These are phyloP conservation scores for Bacterosira constricta DNA, from an alignment of 108 stramenopile species.

Conservation along the genomic window DNA sequence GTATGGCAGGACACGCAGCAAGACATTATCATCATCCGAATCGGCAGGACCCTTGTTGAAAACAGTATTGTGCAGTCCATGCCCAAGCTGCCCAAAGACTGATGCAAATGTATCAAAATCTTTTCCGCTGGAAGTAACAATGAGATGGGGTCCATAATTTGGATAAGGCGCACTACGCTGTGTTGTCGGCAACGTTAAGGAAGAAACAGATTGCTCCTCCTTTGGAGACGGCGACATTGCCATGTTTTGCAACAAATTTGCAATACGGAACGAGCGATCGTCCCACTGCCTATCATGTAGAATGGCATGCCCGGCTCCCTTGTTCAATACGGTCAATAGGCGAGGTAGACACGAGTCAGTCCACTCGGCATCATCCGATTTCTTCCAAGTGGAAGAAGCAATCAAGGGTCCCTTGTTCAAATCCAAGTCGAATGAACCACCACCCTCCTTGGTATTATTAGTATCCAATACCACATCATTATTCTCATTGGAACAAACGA, in stretches of 20 bases:
- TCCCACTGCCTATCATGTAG: conserved; percentile 77
- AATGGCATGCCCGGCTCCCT: conserved; percentile 76
- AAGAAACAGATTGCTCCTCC: too few relatives aligned
- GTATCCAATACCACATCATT: neutral
- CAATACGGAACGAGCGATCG: conserved; percentile 61
- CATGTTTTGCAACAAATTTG: conserved; percentile 62
- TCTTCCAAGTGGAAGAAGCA: conserved; percentile 23
- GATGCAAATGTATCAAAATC: conserved; percentile 62
- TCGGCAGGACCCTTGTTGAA: conserved; percentile 17
- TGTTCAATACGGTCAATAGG: conserved; percentile 60
- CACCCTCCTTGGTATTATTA: neutral
- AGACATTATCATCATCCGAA: conserved; percentile 14
- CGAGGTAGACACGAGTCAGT: conserved; percentile 59
- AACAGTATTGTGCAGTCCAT: conserved; percentile 6
- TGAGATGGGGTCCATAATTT: conserved; percentile 80
- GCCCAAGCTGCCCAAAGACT: conserved; percentile 38
- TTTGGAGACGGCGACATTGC: conserved; percentile 18
- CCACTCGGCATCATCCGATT: conserved; percentile 59
- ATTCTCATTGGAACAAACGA: neutral
- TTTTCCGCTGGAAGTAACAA: conserved; percentile 66
- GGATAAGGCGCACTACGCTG: neutral
- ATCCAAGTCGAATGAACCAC: neutral
- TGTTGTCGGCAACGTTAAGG: neutral
- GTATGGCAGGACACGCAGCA: conserved; percentile 61
- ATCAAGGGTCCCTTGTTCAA: neutral